Evolutionary conservation across 2,329 filamentous ascomycete genomes (phyloP).

Genomic region (Microcyclospora pomicola): DNA sequence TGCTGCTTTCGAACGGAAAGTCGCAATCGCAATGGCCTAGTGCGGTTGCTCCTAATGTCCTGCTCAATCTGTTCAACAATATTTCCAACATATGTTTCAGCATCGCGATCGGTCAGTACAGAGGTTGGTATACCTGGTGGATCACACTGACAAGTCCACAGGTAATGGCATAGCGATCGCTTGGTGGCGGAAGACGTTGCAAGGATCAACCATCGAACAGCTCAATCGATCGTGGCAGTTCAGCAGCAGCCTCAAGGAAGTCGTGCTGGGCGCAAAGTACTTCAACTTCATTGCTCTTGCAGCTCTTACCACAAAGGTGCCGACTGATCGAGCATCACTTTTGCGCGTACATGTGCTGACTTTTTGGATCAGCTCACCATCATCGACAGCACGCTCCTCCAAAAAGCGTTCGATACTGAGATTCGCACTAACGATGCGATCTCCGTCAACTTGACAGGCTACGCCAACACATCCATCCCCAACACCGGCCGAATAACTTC

Average conservation of each 20-base stretch:
- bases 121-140: too few relatives aligned
- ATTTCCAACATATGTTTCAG: slow-evolving; percentile 10
- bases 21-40: slow-evolving; percentile 8
- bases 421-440: slow-evolving; percentile 1
- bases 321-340: too few relatives aligned
- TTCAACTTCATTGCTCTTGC: slow-evolving; percentile 17
- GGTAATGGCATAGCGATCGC: slow-evolving; percentile 14
- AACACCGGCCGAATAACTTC: slow-evolving; percentile 3
- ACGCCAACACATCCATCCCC: slow-evolving; percentile 8
- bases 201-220: slow-evolving; percentile 12
- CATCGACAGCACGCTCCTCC: slow-evolving; percentile 11
- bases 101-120: slow-evolving; percentile 10
- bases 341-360: too few relatives aligned
- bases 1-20: slow-evolving; percentile 5
- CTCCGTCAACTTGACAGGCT: slow-evolving; percentile 3
- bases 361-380: slow-evolving; percentile 8
- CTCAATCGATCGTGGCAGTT: slow-evolving; percentile 14
- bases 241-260: slow-evolving; percentile 10
- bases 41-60: slow-evolving; percentile 11
- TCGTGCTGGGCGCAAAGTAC: slow-evolving; percentile 10
- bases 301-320: slow-evolving; percentile 10
- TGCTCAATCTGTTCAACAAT: slow-evolving; percentile 10
- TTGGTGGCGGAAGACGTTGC: slow-evolving; percentile 14
- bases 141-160: background rate
- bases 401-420: slow-evolving; percentile 8